Evolutionary conservation across 805 yeast genomes (phyloP).

Genomic region (Zygosaccharomyces rouxii): DNA sequence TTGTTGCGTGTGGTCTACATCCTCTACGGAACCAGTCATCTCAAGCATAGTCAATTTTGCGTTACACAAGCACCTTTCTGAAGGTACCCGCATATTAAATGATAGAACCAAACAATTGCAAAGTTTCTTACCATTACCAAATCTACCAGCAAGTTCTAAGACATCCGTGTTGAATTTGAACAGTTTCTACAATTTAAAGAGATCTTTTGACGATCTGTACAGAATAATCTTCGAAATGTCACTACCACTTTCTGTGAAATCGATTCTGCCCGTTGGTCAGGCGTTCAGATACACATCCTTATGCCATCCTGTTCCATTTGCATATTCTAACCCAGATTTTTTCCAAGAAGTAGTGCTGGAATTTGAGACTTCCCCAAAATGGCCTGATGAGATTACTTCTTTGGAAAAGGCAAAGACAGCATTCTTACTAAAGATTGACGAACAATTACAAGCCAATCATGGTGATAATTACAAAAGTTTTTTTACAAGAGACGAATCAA

Average conservation of each 20-base stretch:
- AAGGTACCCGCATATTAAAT: constrained; percentile 31
- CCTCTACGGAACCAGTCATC: constrained; percentile 57
- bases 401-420: constrained; percentile 90
- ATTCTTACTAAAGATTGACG: constrained; percentile 67
- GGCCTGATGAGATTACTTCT: constrained; percentile 92
- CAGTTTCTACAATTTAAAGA: constrained; percentile 41
- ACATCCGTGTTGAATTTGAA: constrained; percentile 45
- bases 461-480: constrained; percentile 53
- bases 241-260: constrained; percentile 67
- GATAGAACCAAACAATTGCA: constrained; percentile 44
- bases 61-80: constrained; percentile 58
- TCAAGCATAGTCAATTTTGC: constrained; percentile 60
- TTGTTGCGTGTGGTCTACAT: constrained; percentile 78
- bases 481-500: constrained; percentile 60
- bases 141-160: constrained; percentile 51
- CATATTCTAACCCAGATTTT: constrained; percentile 67
- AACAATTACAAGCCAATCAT: constrained; percentile 40
- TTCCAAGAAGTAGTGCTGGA: constrained; percentile 78
- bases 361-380: constrained; percentile 82
- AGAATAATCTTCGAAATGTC: constrained; percentile 49
- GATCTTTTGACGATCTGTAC: constrained; percentile 56
- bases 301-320: constrained; percentile 78
- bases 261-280: constrained; percentile 70
- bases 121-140: constrained; percentile 53
- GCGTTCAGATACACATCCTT: constrained; percentile 72